These are phyloP conservation scores for Phoma sp. DNA, from an alignment of 2,329 filamentous ascomycete genomes.

Conservation along the genomic window DNA sequence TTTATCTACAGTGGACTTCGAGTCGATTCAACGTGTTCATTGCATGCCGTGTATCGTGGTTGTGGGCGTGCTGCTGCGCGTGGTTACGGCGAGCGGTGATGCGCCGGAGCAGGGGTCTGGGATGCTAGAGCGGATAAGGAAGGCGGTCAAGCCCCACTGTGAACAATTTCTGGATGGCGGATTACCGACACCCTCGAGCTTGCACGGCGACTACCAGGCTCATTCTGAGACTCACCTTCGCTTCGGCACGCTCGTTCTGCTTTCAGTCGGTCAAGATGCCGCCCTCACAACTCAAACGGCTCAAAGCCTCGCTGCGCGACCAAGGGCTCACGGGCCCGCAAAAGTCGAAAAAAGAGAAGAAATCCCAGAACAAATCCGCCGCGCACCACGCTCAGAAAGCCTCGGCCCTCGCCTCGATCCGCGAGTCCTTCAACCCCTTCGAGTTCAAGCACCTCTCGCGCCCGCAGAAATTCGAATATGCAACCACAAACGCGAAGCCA, in stretches of 20 bases:
- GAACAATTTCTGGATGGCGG: slow-evolving; percentile 26
- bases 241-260: neutral
- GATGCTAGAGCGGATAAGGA: neutral
- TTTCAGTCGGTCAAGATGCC: slow-evolving; percentile 68
- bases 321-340: slow-evolving; percentile 90
- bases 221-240: neutral
- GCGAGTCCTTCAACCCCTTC: slow-evolving; percentile 97
- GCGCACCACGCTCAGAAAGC: slow-evolving; percentile 79
- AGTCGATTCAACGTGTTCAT: no score
- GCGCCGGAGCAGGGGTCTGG: slow-evolving; percentile 18
- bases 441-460: slow-evolving; percentile 83
- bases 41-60: slow-evolving; percentile 21
- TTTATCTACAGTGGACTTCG: neutral
- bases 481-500: slow-evolving; percentile 64
- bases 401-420: slow-evolving; percentile 81
- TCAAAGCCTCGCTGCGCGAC: slow-evolving; percentile 88
- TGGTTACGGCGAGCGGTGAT: neutral
- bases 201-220: neutral
- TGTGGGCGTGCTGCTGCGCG: slow-evolving; percentile 2
- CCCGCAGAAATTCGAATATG: slow-evolving; percentile 84
- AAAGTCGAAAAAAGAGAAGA: slow-evolving; percentile 91
- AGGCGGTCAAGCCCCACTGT: slow-evolving; percentile 21
- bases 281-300: slow-evolving; percentile 92
- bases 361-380: slow-evolving; percentile 70
- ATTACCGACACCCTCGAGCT: slow-evolving; percentile 5